Conservation (phyloP, 306 rosid species). For the Prunus padus region DNA sequence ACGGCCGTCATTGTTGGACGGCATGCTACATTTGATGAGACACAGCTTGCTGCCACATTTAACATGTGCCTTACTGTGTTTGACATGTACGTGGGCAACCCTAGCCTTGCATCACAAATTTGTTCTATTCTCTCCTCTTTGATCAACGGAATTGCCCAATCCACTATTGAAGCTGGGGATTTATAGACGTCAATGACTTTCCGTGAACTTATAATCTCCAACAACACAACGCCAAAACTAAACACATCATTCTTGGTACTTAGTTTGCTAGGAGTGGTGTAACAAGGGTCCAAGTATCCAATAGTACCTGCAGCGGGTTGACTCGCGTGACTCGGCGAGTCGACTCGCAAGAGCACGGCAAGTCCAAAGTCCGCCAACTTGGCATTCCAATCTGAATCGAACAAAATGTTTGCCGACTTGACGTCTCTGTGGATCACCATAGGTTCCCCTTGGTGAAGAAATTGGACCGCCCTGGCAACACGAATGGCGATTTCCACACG, state of each 20-base stretch:
- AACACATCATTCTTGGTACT: constrained; percentile 54
- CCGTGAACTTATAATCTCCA: constrained; percentile 48
- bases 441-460: constrained; percentile 47
- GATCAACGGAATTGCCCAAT: constrained; percentile 50
- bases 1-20: constrained; percentile 47
- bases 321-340: not conserved
- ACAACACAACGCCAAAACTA: constrained; percentile 56
- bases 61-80: constrained; percentile 16
- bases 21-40: constrained; percentile 28
- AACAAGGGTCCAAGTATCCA: constrained; percentile 59
- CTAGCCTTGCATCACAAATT: constrained; percentile 30
- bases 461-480: constrained; percentile 39
- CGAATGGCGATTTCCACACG: constrained; percentile 45
- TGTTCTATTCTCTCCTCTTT: not conserved
- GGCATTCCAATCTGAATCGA: constrained; percentile 44
- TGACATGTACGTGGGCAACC: constrained; percentile 17
- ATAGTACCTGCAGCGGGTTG: constrained; percentile 54
- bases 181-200: constrained; percentile 45
- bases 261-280: constrained; percentile 41
- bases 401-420: constrained; percentile 51
- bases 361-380: constrained; percentile 70
- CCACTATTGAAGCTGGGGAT: constrained; percentile 38
- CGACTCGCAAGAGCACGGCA: constrained; percentile 23
- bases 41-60: constrained; percentile 38
- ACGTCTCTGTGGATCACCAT: constrained; percentile 57